Evolutionary conservation across 345 rosid species (phyloP), one percentile per base, ranked within the genome.

Genomic region (Populus tremula): DNA sequence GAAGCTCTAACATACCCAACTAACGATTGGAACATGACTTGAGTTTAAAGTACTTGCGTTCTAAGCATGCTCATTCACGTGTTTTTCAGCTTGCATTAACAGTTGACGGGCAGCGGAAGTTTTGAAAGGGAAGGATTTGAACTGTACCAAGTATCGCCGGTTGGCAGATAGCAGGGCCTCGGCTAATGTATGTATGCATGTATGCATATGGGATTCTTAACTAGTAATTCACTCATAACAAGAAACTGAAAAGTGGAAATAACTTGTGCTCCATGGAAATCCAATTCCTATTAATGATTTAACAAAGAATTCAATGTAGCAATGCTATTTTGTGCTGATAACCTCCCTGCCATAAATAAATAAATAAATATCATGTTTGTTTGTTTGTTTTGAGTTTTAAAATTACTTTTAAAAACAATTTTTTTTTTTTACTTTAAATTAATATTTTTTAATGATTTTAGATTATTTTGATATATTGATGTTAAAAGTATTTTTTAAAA

Each of bases 1-100:
- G 90, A 89, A 80, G 41, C 83, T 70, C 73, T 81, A 91, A 80
- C 91, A 77, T 63, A 70, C 88, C 64, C 79, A 86, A 89, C 93
- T 71, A 88, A 88, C 86, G 76, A 78, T 67, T 53, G 17, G 61
- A 72, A 75, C 69, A 45, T 86, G 69, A 38, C 89, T 86, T 87
- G 14, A 79, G 69, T 74, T 69, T 67, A 20, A 85, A 75, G 87
- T 82, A 72, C 86, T 81, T 87, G 56, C 77, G 45, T 68, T 71
- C 75, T 69, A 86, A 88, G 89, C 89, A 84, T 77, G 5, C 64
- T 59, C 23, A 33, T 21, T 16, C 67, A 25, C 70, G 25, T 79
- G 76, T 50, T 29, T 31, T 67, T 66, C 56, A 65, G 43, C 54
- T 78, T 75, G 35, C 65, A 65, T 33, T 36, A 29, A 53, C 71